Base-by-base conservation (phyloP, 306 rosid species). In the Mimosa pudica region DNA sequence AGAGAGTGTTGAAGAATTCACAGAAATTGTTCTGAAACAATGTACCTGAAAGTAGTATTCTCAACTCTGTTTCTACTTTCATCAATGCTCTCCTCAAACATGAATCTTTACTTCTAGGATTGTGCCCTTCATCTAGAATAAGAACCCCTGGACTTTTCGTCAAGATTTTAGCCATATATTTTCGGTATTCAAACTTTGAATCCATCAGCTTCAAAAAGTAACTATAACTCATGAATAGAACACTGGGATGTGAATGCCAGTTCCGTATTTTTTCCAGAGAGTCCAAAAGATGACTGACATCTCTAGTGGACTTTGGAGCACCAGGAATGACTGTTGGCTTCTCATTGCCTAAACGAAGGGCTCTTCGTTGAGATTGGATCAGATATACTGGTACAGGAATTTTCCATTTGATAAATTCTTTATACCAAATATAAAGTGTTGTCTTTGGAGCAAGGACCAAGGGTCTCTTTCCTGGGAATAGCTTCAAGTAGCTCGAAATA, bases 381-480 rank as follows among this genome's bases (percentile, higher is more conserved):
- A 94, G 85, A 84, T 94, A 87, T 80, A 94, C 97, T 0, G 98
- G 98, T 60, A 94, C 74, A 48, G 98, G 97, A 89, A 91, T 91
- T 76, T 94, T 86, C 98, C 98, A 94, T 87, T 94, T 94, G 61
- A 94, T 94, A 60, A 93, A 94, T 82, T 94, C 98, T 81, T 94
- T 94, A 78, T 92, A 94, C 98, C 98, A 94, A 10, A 97, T 94
- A 75, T 92, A 94, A 24, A 94, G 95, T 65, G 98, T 92, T 57
- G 98, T 92, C 79, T 94, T 94, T 24, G 98, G 98, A 70, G 98
- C 98, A 82, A 94, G 97, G 66, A 94, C 91, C 62, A 94, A 78
- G 51, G 98, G 98, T 44, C 90, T 80, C 85, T 92, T 92, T 44
- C 95, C 97, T 0, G 98, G 98, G 84, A 91, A 94, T 55, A 94